phyloP scores from a whole-genome alignment of 2,329 filamentous ascomycete species.

The Venturia asperata region DNA sequence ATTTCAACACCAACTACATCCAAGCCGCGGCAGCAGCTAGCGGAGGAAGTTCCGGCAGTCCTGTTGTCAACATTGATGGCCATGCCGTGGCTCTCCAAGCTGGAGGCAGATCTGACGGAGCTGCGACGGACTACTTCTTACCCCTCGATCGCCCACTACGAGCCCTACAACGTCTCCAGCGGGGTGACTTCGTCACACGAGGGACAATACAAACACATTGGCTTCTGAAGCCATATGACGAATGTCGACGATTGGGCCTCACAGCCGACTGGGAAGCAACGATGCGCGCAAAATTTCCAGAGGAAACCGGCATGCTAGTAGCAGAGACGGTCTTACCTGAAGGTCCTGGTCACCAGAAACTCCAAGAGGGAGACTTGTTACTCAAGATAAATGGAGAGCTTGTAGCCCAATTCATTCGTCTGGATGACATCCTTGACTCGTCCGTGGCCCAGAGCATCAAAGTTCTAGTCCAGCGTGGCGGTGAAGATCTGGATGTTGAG shows the following conservation, averaged over 20 bases:
- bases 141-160: conserved; percentile 84
- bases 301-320: conserved; percentile 93
- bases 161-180: conserved; percentile 77
- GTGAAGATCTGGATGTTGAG: conserved; percentile 77
- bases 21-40: conserved; percentile 95
- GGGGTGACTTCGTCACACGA: conserved; percentile 66
- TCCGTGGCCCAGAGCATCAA: conserved; percentile 73
- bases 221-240: conserved; percentile 93
- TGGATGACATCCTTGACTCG: conserved; percentile 88
- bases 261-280: conserved; percentile 79
- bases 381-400: conserved; percentile 90
- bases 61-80: conserved; percentile 92
- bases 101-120: conserved; percentile 86
- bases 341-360: conserved; percentile 76
- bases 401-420: conserved; percentile 81
- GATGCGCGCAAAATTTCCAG: conserved; percentile 74
- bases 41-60: conserved; percentile 95
- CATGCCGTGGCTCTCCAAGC: conserved; percentile 89
- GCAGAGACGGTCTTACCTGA: conserved; percentile 90
- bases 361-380: conserved; percentile 90
- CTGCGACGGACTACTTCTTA: conserved; percentile 95
- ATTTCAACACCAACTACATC: conserved; percentile 96
- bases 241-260: conserved; percentile 83
- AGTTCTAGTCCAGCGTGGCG: conserved; percentile 79
- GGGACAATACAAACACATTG: conserved; percentile 99